Base-by-base conservation (phyloP, 306 rosid genomes). In the Castanea mollissima region DNA sequence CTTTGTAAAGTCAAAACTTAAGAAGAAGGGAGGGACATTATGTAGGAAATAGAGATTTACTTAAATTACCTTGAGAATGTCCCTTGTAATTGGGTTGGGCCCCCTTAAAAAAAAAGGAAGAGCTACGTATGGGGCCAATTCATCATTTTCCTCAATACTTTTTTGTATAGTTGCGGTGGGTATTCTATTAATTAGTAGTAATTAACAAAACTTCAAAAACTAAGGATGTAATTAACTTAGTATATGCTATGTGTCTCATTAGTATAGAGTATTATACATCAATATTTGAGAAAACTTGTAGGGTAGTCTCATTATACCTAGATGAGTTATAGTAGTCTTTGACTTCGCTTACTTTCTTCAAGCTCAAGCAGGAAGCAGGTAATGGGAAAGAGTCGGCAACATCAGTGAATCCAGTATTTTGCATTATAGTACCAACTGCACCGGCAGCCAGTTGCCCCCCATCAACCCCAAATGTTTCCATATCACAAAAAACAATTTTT, bases 401-500 rank as follows among this genome's bases (percentile, higher is more conserved):
- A 41, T 75, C 80, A 18, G 34, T n/a, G 13, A 0, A 11, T 5
- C 1, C 0, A 58, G 19, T 31, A 19, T 63, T 81, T 58, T 69
- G 76, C 23, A 35, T 13, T 38, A 88, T n/a, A 14, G 62, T 16
- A 16, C 89, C 91, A 25, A 1, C 34, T 6, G 81, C 81, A 5
- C 76, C 78, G 8, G 74, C 79, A 11, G 1, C 1, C 0, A 64
- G 14, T 18, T 77, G 14, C 12, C 55, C 75, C 8, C 8, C 41
- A 23, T 23, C 23, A 23, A 23, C 23, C 32, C 74, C 85, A 3
- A 0, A 0, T 25, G 0, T 8, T 0, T 3, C 25, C 35, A 0
- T 38, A 0, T 88, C 89, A 10, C 89, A 86, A 0, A 86, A 25
- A 52, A 88, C 79, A 73, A 83, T 88, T 76, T 83, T 88, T 5